Base-by-base conservation (phyloP, 2,329 filamentous ascomycete genomes). In the Didymella segeticola region DNA sequence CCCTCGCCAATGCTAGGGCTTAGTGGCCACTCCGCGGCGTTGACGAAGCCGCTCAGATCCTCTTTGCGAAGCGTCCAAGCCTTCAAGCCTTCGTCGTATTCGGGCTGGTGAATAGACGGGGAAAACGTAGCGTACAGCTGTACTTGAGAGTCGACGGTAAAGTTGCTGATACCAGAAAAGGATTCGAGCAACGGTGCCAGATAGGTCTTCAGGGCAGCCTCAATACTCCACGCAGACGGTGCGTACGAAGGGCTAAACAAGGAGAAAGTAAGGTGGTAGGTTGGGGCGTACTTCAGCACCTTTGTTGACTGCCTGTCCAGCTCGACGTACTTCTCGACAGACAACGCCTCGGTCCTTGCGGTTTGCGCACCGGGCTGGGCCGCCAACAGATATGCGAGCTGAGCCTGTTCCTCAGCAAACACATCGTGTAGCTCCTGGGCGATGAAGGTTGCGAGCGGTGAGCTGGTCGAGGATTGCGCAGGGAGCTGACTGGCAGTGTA, bases 11-110 rank as follows among this genome's bases (percentile, higher is more conserved):
- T 98, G 51, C 91, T 96, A 0, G 93, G 93, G 58, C 90, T 96
- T 2, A 99, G 78, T 0, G 95, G 95, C 95, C 95, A 99, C 77
- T 99, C 95, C 2, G 95, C 95, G 2, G 93, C 93, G 68, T 99
- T 99, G 75, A 99, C 92, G 69, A 99, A 99, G 1, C 90, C 93
- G 30, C 91, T 91, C 1, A 99, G 82, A 66, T 96, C 92, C 64
- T 96, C 89, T 71, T 91, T 93, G 66, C 85, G 87, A 29, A 99
- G 78, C 0, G 79, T 83, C 85, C 85, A 88, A 26, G 89, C 82
- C 20, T 87, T 77, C n/a, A 74, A 74, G 0, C 71, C 53, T 20
- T 80, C 75, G 48, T 86, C 80, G 53, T 80, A 85, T 39, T 82
- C 78, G 1, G 86, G 86, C 3, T 78, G 75, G 6, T 79, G 82